Conservation (phyloP, 1,284 basidiomycete species). For the Somion occarium region DNA sequence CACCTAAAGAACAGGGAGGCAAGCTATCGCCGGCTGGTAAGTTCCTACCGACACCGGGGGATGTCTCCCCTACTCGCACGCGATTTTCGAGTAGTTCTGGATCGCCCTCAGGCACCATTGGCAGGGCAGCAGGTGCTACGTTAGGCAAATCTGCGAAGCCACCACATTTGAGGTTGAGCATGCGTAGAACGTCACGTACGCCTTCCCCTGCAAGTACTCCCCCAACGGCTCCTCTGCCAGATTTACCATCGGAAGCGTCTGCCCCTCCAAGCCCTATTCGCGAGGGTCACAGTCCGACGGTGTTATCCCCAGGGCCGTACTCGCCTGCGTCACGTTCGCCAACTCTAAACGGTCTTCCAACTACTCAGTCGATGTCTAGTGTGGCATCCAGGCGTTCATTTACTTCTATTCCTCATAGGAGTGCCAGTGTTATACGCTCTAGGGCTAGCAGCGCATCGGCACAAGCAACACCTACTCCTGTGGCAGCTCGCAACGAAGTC, state of each 20-base stretch:
- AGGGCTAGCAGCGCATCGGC: background rate
- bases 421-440: background rate
- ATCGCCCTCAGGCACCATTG: background rate
- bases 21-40: background rate
- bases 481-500: background rate
- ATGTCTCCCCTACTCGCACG: conserved; percentile 1
- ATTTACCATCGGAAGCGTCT: background rate
- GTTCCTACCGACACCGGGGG: background rate
- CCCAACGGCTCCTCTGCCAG: conserved; percentile 4
- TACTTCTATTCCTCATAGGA: background rate
- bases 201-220: conserved; percentile 8
- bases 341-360: background rate
- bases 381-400: background rate
- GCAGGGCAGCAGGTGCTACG: background rate
- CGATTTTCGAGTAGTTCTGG: background rate
- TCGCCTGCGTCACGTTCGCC: background rate
- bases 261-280: background rate
- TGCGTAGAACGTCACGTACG: conserved; percentile 1
- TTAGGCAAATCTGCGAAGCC: background rate
- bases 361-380: conserved; percentile 3
- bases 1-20: background rate
- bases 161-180: conserved; percentile 1
- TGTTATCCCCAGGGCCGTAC: background rate
- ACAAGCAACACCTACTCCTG: background rate
- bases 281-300: background rate